These are phyloP conservation scores for Thraustochytrium sp. DNA, from an alignment of 352 stramenopile species.

Conservation along the genomic window DNA sequence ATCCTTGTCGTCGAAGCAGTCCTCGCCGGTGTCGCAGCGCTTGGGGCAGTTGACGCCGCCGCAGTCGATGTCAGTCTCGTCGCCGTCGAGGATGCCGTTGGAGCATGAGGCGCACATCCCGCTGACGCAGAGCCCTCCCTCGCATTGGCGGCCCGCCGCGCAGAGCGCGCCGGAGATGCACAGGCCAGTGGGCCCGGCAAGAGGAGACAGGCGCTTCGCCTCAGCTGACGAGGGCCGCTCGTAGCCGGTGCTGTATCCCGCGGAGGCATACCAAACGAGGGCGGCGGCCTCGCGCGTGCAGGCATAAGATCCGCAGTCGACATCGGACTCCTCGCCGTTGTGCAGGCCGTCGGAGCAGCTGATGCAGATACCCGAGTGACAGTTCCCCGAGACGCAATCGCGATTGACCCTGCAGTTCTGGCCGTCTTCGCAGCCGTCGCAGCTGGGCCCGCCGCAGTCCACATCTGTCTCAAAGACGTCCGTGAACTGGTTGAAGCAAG, in stretches of 20 bases:
- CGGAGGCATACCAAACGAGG: neutral
- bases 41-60: neutral
- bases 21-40: neutral
- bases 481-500: conserved; percentile 37
- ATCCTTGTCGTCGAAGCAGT: neutral
- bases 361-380: neutral
- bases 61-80: conserved; percentile 33
- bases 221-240: neutral
- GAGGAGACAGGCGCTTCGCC: too few species aligned
- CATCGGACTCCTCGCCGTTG: conserved; percentile 36
- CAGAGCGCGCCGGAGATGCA: neutral
- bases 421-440: neutral
- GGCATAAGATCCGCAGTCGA: conserved; percentile 10
- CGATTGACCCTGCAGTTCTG: neutral
- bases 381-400: conserved; percentile 7
- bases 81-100: conserved; percentile 5
- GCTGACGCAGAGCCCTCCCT: conserved; percentile 1
- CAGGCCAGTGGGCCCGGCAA: neutral
- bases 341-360: conserved; percentile 18
- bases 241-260: neutral
- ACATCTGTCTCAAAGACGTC: conserved; percentile 49
- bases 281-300: neutral
- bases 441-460: conserved; percentile 45
- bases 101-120: conserved; percentile 16
- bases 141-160: neutral